A percentile compares a stretch with the other conserved stretches of the same genome.
These are phyloP conservation scores for Salix dunnii DNA, from an alignment of 345 rosid species.

Conservation along the genomic window DNA sequence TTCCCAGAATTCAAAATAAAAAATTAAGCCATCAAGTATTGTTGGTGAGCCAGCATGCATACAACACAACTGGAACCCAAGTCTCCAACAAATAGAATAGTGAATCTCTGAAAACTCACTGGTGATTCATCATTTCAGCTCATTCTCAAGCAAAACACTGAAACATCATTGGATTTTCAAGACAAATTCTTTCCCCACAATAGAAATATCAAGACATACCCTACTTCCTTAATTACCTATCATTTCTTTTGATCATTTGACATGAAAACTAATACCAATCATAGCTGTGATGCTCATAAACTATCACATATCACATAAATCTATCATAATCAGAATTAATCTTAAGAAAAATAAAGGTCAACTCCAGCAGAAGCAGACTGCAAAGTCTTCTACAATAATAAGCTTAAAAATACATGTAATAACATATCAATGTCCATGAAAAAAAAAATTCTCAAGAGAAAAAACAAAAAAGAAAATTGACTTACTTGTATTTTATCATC, in stretches of 20 bases:
- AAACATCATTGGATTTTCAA: not conserved
- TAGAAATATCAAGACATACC: too few species aligned
- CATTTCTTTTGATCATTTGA: not conserved
- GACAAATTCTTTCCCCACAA: not conserved
- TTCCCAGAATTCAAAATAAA: too few species aligned
- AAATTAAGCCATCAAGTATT: too few species aligned
- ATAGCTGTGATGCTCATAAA: not conserved
- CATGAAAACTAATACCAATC: not conserved
- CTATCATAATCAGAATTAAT: too few species aligned
- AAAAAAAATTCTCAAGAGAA: not conserved
- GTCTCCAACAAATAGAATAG: not conserved
- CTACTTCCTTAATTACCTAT: not conserved
- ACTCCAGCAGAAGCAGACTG: too few species aligned
- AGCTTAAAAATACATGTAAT: too few species aligned
- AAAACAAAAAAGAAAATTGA: slow-evolving; percentile 31
- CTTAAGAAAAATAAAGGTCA: too few species aligned
- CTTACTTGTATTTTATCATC: slow-evolving; percentile 92
- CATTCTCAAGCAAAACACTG: not conserved
- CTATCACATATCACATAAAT: too few species aligned
- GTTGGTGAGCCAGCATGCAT: not conserved
- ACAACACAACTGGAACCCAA: not conserved
- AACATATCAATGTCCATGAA: not conserved
- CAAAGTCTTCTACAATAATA: too few species aligned
- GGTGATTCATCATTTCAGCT: not conserved
- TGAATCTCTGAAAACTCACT: not conserved